These are phyloP conservation scores for Penicillium crustosum DNA, from an alignment of 2,329 filamentous ascomycete species.

Conservation along the genomic window DNA sequence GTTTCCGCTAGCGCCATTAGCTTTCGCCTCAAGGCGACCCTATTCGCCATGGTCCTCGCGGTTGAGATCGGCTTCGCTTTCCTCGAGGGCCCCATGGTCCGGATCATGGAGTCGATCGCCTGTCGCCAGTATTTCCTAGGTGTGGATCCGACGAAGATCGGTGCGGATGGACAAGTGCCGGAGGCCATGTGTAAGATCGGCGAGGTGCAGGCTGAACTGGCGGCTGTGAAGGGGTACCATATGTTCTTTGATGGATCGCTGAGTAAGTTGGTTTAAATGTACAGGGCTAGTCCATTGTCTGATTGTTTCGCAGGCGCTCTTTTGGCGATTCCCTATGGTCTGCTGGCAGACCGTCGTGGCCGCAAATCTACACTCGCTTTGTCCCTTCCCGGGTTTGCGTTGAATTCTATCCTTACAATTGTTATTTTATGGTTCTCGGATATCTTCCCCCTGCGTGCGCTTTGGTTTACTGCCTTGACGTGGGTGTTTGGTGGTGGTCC, in stretches of 20 bases:
- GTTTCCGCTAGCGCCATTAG: slow-evolving; percentile 29
- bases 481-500: slow-evolving; percentile 50
- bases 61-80: slow-evolving; percentile 50
- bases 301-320: slow-evolving; percentile 41
- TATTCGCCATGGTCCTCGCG: slow-evolving; percentile 45
- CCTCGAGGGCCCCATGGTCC: slow-evolving; percentile 46
- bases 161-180: slow-evolving; percentile 42
- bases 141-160: slow-evolving; percentile 47
- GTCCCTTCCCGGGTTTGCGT: slow-evolving; percentile 43
- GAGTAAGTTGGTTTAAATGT: slow-evolving; percentile 28
- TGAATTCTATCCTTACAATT: slow-evolving; percentile 36
- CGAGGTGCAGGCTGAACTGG: slow-evolving; percentile 50
- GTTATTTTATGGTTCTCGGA: slow-evolving; percentile 41
- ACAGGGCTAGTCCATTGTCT: background rate
- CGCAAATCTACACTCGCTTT: slow-evolving; percentile 48
- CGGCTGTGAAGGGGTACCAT: slow-evolving; percentile 52
- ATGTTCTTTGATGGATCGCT: slow-evolving; percentile 50
- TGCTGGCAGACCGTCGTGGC: slow-evolving; percentile 50
- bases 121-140: slow-evolving; percentile 48
- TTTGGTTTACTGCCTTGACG: slow-evolving; percentile 50
- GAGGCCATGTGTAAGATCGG: slow-evolving; percentile 54
- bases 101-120: slow-evolving; percentile 51
- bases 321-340: slow-evolving; percentile 51
- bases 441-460: slow-evolving; percentile 46
- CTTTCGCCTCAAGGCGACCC: slow-evolving; percentile 40